These are phyloP conservation scores for Clonostachys sp. DNA, from an alignment of 2,329 filamentous ascomycete species.

Conservation along the genomic window DNA sequence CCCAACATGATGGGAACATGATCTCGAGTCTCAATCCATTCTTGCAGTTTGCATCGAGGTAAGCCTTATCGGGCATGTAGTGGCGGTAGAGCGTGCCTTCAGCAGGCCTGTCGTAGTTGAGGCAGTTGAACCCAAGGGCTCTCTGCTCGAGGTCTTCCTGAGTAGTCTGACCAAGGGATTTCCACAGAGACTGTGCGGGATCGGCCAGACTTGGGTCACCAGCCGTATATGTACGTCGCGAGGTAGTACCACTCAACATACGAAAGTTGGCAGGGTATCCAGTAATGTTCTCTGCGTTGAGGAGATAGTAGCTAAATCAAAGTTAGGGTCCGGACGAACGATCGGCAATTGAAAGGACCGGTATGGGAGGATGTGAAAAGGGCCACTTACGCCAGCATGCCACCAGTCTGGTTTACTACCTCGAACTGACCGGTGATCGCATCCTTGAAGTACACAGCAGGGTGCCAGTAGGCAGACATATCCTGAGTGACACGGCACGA, in stretches of 20 bases:
- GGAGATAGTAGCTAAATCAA: constrained; percentile 71
- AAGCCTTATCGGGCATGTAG: constrained; percentile 73
- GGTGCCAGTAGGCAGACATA: constrained; percentile 86
- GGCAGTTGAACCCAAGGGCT: constrained; percentile 89
- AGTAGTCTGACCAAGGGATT: constrained; percentile 51
- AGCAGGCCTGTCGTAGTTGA: constrained; percentile 66
- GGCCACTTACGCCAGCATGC: constrained; percentile 74
- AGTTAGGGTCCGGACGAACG: background rate
- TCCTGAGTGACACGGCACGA: constrained; percentile 78
- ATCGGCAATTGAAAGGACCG: background rate
- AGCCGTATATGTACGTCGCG: constrained; percentile 64
- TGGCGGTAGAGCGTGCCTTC: constrained; percentile 80
- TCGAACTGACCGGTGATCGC: constrained; percentile 57
- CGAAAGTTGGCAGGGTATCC: constrained; percentile 75
- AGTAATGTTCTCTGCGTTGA: constrained; percentile 58
- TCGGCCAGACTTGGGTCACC: constrained; percentile 62
- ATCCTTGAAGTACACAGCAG: constrained; percentile 73
- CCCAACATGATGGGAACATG: constrained; percentile 89
- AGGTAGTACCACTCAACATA: constrained; percentile 75
- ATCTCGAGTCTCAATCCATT: constrained; percentile 79
- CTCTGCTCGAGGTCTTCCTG: constrained; percentile 73
- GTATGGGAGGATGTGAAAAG: too few relatives aligned
- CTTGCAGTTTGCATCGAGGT: constrained; percentile 75
- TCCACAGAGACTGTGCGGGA: constrained; percentile 67
- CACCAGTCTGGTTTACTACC: constrained; percentile 69